These are phyloP conservation scores for Anthracocystis panici-leucophaei DNA, from an alignment of 1,284 basidiomycete species.

Conservation along the genomic window DNA sequence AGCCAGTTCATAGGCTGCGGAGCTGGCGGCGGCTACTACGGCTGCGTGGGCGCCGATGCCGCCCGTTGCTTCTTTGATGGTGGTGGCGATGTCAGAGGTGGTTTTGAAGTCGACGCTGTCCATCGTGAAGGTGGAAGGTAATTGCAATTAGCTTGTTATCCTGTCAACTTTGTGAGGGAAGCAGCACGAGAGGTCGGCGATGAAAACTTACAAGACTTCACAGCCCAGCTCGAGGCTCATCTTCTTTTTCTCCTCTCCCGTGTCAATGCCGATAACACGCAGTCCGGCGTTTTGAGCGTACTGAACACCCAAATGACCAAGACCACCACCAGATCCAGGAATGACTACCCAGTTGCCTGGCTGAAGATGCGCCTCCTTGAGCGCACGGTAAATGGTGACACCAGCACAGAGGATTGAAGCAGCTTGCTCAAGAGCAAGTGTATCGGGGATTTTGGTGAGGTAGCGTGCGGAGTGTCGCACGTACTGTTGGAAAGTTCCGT, in stretches of 20 bases:
- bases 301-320: conserved; percentile 70
- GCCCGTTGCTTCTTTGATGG: conserved; percentile 75
- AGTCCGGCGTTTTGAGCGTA: conserved; percentile 70
- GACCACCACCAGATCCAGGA: conserved; percentile 79
- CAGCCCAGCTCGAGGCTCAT: conserved; percentile 80
- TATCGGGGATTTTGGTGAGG: conserved; percentile 74
- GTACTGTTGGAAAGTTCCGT: conserved; percentile 83
- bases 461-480: conserved; percentile 77
- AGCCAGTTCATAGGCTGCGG: conserved; percentile 77
- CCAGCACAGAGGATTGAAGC: conserved; percentile 84
- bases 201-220: conserved; percentile 73
- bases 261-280: conserved; percentile 83
- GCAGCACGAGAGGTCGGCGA: neutral
- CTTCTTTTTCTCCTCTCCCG: conserved; percentile 80
- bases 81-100: conserved; percentile 74
- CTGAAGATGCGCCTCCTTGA: conserved; percentile 78
- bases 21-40: conserved; percentile 68
- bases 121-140: no score
- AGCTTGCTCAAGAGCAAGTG: conserved; percentile 77
- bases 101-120: conserved; percentile 79
- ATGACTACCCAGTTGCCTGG: conserved; percentile 85
- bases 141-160: neutral
- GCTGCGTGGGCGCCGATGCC: conserved; percentile 80
- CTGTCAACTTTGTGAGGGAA: rapidly evolving
- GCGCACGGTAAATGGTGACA: conserved; percentile 84